Percentiles rank a stretch among this genome's conserved stretches.
Conservation (phyloP, 2,329 filamentous ascomycete genomes). For the Colletotrichum sp. region DNA sequence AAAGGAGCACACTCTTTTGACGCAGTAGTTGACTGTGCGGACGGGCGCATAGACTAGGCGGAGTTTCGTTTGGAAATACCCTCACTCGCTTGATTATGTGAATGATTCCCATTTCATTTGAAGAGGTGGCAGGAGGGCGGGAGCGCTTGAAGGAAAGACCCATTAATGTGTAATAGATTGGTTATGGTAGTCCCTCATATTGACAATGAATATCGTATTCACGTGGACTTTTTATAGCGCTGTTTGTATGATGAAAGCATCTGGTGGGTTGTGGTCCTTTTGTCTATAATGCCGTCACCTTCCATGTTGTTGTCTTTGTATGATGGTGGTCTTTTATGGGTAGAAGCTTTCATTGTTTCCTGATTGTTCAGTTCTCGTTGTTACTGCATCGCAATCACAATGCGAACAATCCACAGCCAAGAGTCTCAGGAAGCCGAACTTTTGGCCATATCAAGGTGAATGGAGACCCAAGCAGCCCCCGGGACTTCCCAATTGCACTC, state of each 20-base stretch:
- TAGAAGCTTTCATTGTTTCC: background rate
- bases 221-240: background rate
- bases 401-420: background rate
- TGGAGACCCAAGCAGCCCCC: background rate
- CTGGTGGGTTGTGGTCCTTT: background rate
- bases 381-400: background rate
- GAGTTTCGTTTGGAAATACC: background rate
- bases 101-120: background rate
- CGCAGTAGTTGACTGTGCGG: background rate
- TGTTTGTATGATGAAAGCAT: background rate
- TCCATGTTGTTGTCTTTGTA: background rate
- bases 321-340: background rate
- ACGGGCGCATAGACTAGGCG: background rate
- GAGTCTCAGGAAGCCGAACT: background rate
- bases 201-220: background rate
- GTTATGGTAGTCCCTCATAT: background rate
- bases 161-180: background rate
- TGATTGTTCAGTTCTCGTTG: background rate
- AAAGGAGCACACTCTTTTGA: background rate
- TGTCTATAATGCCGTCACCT: background rate
- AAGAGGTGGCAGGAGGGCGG: background rate
- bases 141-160: background rate
- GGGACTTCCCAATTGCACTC: background rate
- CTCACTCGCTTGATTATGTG: background rate
- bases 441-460: background rate